These are phyloP conservation scores for Tillandsia fasciculata DNA, from an alignment of 176 grass and related monocot species.

Conservation along the genomic window DNA sequence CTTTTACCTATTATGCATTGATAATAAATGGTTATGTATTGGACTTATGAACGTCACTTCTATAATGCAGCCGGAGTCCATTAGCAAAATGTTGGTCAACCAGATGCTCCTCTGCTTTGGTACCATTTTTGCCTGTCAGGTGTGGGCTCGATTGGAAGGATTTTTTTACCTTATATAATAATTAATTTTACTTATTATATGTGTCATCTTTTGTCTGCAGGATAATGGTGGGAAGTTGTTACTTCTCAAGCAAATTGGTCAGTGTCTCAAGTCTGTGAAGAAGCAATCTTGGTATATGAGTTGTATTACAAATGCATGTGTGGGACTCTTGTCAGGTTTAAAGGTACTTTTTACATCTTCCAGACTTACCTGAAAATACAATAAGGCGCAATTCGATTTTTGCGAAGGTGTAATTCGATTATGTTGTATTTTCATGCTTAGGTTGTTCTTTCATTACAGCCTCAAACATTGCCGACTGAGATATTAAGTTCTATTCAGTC, in stretches of 20 bases:
- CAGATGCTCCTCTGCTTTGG: conserved; percentile 93
- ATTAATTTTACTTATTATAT: conserved; percentile 12
- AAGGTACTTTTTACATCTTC: conserved; percentile 50
- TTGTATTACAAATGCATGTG: conserved; percentile 82
- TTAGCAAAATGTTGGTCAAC: conserved; percentile 83
- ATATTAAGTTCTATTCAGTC: conserved; percentile 61
- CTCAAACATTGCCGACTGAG: conserved; percentile 55
- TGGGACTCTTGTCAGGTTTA: conserved; percentile 69
- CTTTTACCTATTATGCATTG: too few relatives aligned
- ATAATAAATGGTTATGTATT: conserved; percentile 3
- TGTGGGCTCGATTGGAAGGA: conserved; percentile 20
- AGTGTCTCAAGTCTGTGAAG: conserved; percentile 67
- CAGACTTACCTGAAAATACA: conserved; percentile 16
- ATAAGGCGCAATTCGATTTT: neutral
- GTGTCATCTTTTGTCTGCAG: conserved; percentile 29
- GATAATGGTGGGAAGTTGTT: too few relatives aligned
- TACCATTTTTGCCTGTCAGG: conserved; percentile 87
- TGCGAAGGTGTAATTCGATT: neutral
- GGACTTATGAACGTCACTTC: conserved; percentile 23
- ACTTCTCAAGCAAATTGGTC: conserved; percentile 79
- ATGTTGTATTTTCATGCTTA: conserved; percentile 18
- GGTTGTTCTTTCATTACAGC: conserved; percentile 48
- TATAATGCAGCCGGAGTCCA: conserved; percentile 65
- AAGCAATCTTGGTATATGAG: conserved; percentile 53
- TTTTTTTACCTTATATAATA: conserved; percentile 16